These are phyloP conservation scores for Bryum argenteum DNA, from an alignment of 225 moss, liverwort and hornwort species.

Conservation along the genomic window DNA sequence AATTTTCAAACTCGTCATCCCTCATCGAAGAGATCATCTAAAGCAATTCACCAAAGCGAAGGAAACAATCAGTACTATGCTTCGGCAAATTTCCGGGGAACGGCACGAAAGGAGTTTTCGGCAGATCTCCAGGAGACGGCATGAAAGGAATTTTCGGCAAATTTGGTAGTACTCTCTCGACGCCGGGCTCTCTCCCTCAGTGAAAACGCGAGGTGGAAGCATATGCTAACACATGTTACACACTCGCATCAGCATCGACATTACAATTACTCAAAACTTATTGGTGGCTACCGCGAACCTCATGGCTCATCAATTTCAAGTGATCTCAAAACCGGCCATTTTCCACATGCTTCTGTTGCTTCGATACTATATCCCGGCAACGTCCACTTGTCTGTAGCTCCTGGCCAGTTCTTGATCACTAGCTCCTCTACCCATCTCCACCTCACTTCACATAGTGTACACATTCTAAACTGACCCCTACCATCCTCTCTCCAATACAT, in stretches of 20 bases:
- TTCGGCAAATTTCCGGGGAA: neutral
- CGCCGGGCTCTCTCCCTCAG: constrained; percentile 8
- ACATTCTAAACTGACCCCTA: constrained; percentile 28
- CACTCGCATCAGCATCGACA: constrained; percentile 9
- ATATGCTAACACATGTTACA: constrained; percentile 17
- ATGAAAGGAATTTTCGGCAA: constrained; percentile 35
- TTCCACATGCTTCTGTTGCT: constrained; percentile 16
- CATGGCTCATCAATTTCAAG: constrained; percentile 31
- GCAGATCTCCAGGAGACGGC: constrained; percentile 25
- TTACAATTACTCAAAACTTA: constrained; percentile 33
- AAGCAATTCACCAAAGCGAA: too few species aligned
- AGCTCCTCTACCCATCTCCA: constrained; percentile 29
- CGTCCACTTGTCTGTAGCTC: neutral
- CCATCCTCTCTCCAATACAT: neutral
- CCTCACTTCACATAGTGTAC: constrained; percentile 40
- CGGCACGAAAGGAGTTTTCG: constrained; percentile 27
- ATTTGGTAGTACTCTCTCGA: constrained; percentile 39
- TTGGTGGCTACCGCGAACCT: constrained; percentile 38
- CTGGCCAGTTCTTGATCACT: constrained; percentile 21
- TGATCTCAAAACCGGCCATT: constrained; percentile 27
- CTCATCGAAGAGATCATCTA: too few species aligned
- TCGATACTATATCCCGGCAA: neutral
- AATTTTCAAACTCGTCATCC: too few species aligned
- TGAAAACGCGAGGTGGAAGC: constrained; percentile 22
- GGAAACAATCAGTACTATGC: too few species aligned